phyloP scores from a whole-genome alignment of 2,329 filamentous ascomycete genomes.

The Fusarium sp. region DNA sequence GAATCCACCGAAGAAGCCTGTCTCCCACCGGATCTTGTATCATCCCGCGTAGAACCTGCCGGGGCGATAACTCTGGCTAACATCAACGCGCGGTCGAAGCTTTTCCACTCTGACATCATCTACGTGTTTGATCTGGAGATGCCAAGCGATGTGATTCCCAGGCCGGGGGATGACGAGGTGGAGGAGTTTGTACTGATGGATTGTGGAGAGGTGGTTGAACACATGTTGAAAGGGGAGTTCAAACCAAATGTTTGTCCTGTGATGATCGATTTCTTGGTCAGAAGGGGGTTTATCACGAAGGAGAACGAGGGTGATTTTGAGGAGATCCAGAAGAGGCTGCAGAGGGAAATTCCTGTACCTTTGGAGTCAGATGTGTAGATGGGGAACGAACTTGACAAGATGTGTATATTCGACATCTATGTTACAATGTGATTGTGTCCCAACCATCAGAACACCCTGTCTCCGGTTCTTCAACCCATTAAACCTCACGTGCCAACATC shows the following conservation, averaged over 20 bases:
- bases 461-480: too few relatives aligned
- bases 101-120: constrained; percentile 57
- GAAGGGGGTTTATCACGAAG: constrained; percentile 78
- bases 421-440: not conserved
- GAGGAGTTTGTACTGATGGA: constrained; percentile 78
- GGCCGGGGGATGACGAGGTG: constrained; percentile 82
- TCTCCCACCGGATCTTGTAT: constrained; percentile 50
- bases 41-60: constrained; percentile 38
- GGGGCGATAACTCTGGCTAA: constrained; percentile 55
- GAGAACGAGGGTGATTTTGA: constrained; percentile 80
- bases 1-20: constrained; percentile 80
- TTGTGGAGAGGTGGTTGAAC: constrained; percentile 69
- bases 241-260: constrained; percentile 87
- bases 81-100: constrained; percentile 43
- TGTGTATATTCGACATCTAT: not conserved
- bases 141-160: constrained; percentile 66
- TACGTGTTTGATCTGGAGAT: constrained; percentile 85
- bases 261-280: constrained; percentile 83
- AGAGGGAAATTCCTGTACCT: constrained; percentile 59
- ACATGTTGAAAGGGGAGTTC: constrained; percentile 77
- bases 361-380: constrained; percentile 42
- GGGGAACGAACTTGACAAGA: not conserved
- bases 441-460: not conserved
- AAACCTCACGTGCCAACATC: too few relatives aligned
- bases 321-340: constrained; percentile 69